Base-by-base conservation (phyloP, 768 basidiomycete genomes). In the Termitomyces sp. region DNA sequence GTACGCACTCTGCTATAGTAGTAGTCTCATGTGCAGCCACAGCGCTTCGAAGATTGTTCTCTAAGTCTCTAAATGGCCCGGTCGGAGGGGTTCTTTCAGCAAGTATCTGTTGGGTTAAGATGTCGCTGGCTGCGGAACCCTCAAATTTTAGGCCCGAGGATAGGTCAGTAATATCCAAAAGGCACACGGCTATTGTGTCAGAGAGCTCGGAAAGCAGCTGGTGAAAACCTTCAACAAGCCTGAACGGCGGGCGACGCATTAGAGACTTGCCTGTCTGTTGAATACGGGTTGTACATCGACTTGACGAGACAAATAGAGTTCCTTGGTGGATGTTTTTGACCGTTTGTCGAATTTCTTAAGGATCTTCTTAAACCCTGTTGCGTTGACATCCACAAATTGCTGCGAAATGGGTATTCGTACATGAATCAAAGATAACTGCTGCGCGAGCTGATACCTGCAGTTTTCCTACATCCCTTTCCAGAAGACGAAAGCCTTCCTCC, bases 261-360 rank as follows among this genome's bases (percentile, higher is more conserved):
- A 51, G 35, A n/a, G n/a, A 68, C 81, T 54, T 56, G 90, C 92
- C 77, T 95, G 93, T 73, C 95, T 79, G 68, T 98, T 95, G 74
- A 98, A 98, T 44, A 95, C 94, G 0, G 95, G 97, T 65, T 98
- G 97, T n/a, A 98, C 91, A 63, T 99, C 97, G 2, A 99, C 95
- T 69, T 98, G 97, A 32, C 97, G 85, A 47, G 92, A 84, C 20
- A 99, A 84, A 72, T 98, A 98, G 5, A 98, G 80, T 67, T 99
- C 97, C 68, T 94, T 98, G n/a, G 92, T 98, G 22, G 88, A 86
- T 1, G 92, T 94, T 44, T 87, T 97, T 38, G 94, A 94, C 48
- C 93, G 84, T 73, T 98, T 99, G 73, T 98, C 97, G 81, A 93
- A 99, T 70, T 99, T 99, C 69, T 99, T 98, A 60, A 98, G 73